phyloP scores from a whole-genome alignment of 345 rosid genomes.

The Rubroshorea leprosula region DNA sequence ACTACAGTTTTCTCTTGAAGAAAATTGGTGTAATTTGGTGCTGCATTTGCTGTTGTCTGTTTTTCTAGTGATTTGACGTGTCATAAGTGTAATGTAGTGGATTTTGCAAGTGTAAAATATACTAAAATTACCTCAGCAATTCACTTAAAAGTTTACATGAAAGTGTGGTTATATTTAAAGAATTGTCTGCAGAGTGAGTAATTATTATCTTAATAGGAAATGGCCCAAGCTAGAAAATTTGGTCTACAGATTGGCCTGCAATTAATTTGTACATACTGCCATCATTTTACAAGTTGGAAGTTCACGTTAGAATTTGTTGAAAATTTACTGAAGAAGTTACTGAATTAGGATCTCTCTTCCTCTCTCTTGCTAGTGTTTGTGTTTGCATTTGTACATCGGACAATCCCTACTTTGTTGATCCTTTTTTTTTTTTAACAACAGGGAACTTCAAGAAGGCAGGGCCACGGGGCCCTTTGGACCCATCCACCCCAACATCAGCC shows the following conservation, averaged over 20 bases:
- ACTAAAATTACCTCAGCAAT: neutral
- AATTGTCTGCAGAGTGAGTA: too few species aligned
- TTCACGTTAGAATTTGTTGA: neutral
- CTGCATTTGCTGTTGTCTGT: neutral
- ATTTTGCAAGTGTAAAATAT: neutral
- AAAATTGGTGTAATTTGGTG: neutral
- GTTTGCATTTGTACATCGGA: too few species aligned
- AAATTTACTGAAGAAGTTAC: too few species aligned
- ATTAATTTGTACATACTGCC: neutral
- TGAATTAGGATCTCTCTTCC: neutral
- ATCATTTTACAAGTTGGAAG: neutral
- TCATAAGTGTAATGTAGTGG: neutral
- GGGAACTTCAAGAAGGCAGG: too few species aligned
- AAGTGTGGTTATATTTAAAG: neutral
- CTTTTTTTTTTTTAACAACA: too few species aligned
- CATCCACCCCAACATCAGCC: too few species aligned
- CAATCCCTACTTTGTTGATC: too few species aligned
- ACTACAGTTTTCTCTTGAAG: neutral
- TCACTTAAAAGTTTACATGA: neutral
- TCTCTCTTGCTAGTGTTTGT: neutral
- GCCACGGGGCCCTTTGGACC: too few species aligned
- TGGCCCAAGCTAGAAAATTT: neutral
- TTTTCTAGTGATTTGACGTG: neutral
- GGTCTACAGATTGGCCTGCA: neutral
- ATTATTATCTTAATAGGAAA: too few species aligned